Evolutionary conservation across 1,284 basidiomycete genomes (phyloP).

Genomic region (Microbotryomycetes sp.): DNA sequence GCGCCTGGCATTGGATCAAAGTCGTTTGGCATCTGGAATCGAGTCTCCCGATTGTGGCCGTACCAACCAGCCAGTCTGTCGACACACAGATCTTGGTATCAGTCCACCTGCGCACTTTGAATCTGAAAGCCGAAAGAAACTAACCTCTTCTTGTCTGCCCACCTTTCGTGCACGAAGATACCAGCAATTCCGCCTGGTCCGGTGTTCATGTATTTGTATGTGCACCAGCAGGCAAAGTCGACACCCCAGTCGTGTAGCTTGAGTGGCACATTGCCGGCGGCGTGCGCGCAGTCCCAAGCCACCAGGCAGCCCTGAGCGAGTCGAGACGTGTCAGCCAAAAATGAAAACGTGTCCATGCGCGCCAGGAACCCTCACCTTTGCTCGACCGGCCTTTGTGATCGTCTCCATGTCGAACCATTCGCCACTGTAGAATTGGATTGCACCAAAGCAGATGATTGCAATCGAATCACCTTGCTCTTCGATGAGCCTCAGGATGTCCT

Average conservation of each 20-base stretch:
- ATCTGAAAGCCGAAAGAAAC: neutral
- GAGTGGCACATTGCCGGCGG: slow-evolving; percentile 84
- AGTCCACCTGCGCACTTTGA: neutral
- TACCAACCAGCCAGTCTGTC: slow-evolving; percentile 89
- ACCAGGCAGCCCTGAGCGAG: slow-evolving; percentile 72
- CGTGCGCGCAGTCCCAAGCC: slow-evolving; percentile 96
- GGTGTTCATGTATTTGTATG: slow-evolving; percentile 94
- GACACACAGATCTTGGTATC: neutral
- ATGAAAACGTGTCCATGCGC: neutral
- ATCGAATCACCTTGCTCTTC: slow-evolving; percentile 66
- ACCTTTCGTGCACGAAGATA: slow-evolving; percentile 77
- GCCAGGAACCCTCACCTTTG: slow-evolving; percentile 50
- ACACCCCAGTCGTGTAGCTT: slow-evolving; percentile 86
- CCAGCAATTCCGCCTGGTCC: slow-evolving; percentile 96
- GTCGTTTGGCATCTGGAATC: slow-evolving; percentile 80
- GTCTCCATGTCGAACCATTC: slow-evolving; percentile 82
- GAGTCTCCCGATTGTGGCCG: slow-evolving; percentile 80
- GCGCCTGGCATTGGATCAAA: slow-evolving; percentile 84
- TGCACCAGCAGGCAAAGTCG: slow-evolving; percentile 97
- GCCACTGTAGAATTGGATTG: slow-evolving; percentile 96
- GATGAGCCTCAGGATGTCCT: slow-evolving; percentile 78
- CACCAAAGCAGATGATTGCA: slow-evolving; percentile 81
- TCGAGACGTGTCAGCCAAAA: neutral
- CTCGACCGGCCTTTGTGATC: slow-evolving; percentile 75
- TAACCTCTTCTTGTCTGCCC: slow-evolving; percentile 39